Percentiles rank a stretch among this genome's conserved stretches.
Evolutionary conservation across 129 eudicot species (phyloP).

Genomic region (Dittrichia graveolens): DNA sequence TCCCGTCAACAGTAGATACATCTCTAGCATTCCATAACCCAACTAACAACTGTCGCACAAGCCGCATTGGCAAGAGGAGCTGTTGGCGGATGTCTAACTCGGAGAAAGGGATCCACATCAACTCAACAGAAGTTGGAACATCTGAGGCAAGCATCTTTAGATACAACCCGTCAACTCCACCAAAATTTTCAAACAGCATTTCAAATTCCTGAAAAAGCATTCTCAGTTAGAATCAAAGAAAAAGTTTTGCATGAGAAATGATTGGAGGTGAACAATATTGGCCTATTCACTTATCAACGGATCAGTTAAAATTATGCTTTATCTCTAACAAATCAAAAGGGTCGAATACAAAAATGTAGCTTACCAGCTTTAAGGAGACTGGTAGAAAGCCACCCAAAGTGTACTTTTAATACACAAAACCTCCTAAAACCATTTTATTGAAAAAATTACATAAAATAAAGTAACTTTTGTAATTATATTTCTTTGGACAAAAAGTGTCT

Average conservation of each 20-base stretch:
- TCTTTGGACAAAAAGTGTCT: background rate
- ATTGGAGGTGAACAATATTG: slow-evolving; percentile 12
- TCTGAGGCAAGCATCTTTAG: slow-evolving; percentile 77
- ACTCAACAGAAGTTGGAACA: slow-evolving; percentile 66
- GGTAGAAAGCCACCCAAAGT: background rate
- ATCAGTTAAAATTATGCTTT: background rate
- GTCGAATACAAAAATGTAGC: too few relatives aligned
- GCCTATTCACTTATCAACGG: background rate
- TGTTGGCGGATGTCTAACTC: slow-evolving; percentile 66
- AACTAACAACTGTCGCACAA: slow-evolving; percentile 42
- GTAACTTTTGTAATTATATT: background rate
- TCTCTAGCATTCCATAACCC: slow-evolving; percentile 49
- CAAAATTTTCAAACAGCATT: slow-evolving; percentile 75
- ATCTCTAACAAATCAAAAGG: too few relatives aligned
- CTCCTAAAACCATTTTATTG: slow-evolving; percentile 2
- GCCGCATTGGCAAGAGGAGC: slow-evolving; percentile 46
- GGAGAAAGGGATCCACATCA: slow-evolving; percentile 87
- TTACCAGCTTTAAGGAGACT: too few relatives aligned
- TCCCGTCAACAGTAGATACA: slow-evolving; percentile 35
- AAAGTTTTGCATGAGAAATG: slow-evolving; percentile 12
- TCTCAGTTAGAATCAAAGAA: slow-evolving; percentile 23
- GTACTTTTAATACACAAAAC: background rate
- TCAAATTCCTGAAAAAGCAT: slow-evolving; percentile 63
- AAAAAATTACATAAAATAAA: background rate
- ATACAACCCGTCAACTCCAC: slow-evolving; percentile 84